phyloP scores from a whole-genome alignment of 768 basidiomycete species.

The Collybiopsis confluens region DNA sequence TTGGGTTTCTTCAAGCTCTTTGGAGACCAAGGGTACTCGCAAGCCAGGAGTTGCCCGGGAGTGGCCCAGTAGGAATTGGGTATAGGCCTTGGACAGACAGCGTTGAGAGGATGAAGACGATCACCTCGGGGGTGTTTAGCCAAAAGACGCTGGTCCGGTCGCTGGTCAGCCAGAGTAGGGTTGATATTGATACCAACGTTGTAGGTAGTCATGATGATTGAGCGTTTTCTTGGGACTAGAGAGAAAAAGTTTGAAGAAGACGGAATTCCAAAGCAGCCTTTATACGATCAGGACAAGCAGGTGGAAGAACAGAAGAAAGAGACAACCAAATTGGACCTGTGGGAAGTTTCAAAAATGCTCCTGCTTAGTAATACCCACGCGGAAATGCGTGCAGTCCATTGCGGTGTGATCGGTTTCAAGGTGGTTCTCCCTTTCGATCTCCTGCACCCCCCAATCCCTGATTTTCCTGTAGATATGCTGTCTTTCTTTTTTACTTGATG shows the following conservation, averaged over 20 bases:
- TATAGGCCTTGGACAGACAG: slow-evolving; percentile 48
- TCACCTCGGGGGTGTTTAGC: slow-evolving; percentile 11
- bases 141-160: slow-evolving; percentile 12
- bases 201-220: neutral
- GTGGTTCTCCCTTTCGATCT: too few species aligned
- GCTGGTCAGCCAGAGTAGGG: neutral
- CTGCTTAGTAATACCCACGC: too few species aligned
- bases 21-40: slow-evolving; percentile 79
- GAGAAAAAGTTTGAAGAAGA: slow-evolving; percentile 1
- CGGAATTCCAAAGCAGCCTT: neutral
- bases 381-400: too few species aligned
- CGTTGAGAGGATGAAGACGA: slow-evolving; percentile 10
- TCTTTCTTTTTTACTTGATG: too few species aligned
- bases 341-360: too few species aligned
- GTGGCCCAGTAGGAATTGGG: slow-evolving; percentile 89
- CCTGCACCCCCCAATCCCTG: too few species aligned
- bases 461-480: too few species aligned
- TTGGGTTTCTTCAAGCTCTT: slow-evolving; percentile 56
- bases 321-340: neutral
- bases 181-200: neutral
- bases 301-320: neutral
- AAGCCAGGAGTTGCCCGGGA: slow-evolving; percentile 62
- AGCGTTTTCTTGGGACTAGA: neutral
- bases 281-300: neutral
- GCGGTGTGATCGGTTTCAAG: too few species aligned